Base-by-base conservation (phyloP, 139 green algal genomes). In the Desmodesmus armatus region DNA sequence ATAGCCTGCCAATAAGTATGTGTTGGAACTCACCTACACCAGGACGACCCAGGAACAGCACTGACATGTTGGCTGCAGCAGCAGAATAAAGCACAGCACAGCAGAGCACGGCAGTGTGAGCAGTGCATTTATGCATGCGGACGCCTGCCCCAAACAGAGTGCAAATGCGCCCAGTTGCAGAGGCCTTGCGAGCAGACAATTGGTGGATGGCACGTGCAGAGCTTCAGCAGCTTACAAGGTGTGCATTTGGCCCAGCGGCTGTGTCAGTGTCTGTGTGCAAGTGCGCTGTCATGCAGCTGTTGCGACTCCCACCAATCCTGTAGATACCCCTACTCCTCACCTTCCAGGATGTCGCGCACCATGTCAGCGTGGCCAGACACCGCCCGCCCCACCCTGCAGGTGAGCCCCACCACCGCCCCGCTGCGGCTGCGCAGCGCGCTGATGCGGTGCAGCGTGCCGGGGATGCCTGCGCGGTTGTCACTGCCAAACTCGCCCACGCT, bases 341-440 rank as follows among this genome's bases (percentile, higher is more conserved):
- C 83, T 76, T 94, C 89, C 73, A 99, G 87, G 0, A 99, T 90
- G 88, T 99, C 97, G 1, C 91, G 75, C 29, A 99, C 95, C 96
- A 99, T 98, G 87, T 97, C 94, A 6, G 98, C 92, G 85, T 98
- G 96, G 11, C 97, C 97, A 4, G 91, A 97, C 21, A 99, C 95
- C 0, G 97, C 97, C 3, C 97, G 92, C 0, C 97, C 97, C 25
- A 99, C 97, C 29, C 97, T 94, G 82, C 96, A 99, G 0, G 97
- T 99, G 53, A 99, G 93, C 9, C 97, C 97, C 17, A 99, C 93
- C 35, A 99, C 87, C 17, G 77, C 82, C 35, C 95, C 96, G 31
- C 88, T 90, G 23, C 97, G 88, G 94, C 88, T 98, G 88, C 51
- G 94, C 33, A 99, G 96, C 75, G 92, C 98, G 91, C 83, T 91